A percentile compares a stretch with the other conserved stretches of the same genome.
Evolutionary conservation across 2,329 filamentous ascomycete species (phyloP).

Genomic region (Xylariales sp.): DNA sequence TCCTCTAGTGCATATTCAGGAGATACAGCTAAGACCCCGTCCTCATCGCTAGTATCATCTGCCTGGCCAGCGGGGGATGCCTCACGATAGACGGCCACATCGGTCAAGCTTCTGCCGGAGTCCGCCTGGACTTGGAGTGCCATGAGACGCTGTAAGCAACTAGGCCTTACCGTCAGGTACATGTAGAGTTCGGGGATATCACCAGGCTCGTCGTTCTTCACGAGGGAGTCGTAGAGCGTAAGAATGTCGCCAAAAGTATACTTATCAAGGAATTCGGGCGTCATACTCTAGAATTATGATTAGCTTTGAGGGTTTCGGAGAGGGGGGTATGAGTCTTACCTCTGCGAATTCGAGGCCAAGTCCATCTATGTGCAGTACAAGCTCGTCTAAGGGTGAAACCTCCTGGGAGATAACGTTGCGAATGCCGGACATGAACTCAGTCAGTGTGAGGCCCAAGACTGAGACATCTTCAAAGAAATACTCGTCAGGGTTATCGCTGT

Average conservation of each 20-base stretch:
- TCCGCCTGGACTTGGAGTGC: constrained; percentile 26
- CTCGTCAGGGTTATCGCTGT: constrained; percentile 27
- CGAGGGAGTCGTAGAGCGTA: constrained; percentile 24
- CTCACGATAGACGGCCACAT: constrained; percentile 26
- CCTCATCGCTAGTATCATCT: not conserved
- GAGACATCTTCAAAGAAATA: constrained; percentile 27
- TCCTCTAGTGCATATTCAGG: constrained; percentile 4
- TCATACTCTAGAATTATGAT: constrained; percentile 20
- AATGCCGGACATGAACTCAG: constrained; percentile 23
- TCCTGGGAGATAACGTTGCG: constrained; percentile 27
- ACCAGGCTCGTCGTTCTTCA: constrained; percentile 22
- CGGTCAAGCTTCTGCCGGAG: constrained; percentile 25
- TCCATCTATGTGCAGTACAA: constrained; percentile 28
- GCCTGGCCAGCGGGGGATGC: not conserved
- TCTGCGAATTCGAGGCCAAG: constrained; percentile 29
- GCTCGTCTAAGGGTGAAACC: constrained; percentile 28
- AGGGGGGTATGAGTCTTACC: constrained; percentile 16
- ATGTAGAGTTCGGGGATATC: constrained; percentile 22
- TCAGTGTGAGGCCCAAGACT: constrained; percentile 20
- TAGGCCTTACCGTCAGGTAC: constrained; percentile 28
- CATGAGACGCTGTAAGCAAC: constrained; percentile 25
- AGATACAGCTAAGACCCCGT: not conserved
- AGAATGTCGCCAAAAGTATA: constrained; percentile 28
- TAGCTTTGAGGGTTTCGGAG: not conserved
- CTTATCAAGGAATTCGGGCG: constrained; percentile 22